Evolutionary conservation across 257 asterid genomes (phyloP).

Genomic region (Cruciata laevipes): DNA sequence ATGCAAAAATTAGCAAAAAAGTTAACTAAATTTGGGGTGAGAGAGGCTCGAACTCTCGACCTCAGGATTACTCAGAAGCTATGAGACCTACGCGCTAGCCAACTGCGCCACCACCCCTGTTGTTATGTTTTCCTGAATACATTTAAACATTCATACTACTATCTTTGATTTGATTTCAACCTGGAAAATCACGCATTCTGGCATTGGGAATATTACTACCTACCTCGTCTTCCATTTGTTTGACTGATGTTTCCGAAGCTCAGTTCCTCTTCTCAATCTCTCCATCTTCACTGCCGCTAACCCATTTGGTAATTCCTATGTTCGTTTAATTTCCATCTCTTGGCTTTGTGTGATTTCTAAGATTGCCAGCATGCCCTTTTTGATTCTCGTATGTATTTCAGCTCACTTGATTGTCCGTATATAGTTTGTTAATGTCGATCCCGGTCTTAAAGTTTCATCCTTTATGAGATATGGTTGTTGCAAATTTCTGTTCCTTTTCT

Average conservation of each 20-base stretch:
- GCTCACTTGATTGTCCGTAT: not conserved
- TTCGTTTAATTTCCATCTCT: not conserved
- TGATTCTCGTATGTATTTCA: no score
- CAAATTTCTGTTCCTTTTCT: not conserved
- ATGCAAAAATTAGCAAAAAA: no score
- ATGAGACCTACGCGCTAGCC: constrained; percentile 99
- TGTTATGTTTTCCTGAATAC: not conserved
- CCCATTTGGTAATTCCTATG: not conserved
- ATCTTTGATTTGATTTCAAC: not conserved
- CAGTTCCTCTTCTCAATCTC: not conserved
- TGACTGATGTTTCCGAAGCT: not conserved
- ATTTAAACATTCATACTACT: not conserved
- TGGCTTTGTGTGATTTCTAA: not conserved
- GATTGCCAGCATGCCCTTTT: no score
- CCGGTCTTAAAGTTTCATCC: not conserved
- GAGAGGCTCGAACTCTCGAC: constrained; percentile 42
- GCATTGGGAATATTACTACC: no score
- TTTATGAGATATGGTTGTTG: not conserved
- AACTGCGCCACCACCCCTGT: constrained; percentile 98
- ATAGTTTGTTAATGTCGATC: not conserved
- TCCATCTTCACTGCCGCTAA: not conserved
- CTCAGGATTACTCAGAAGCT: constrained; percentile 45
- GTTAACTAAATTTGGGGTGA: constrained; percentile 22
- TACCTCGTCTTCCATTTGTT: not conserved
- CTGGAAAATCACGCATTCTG: not conserved